Conservation (phyloP, 2,329 filamentous ascomycete species). For the Penicillium sp. region DNA sequence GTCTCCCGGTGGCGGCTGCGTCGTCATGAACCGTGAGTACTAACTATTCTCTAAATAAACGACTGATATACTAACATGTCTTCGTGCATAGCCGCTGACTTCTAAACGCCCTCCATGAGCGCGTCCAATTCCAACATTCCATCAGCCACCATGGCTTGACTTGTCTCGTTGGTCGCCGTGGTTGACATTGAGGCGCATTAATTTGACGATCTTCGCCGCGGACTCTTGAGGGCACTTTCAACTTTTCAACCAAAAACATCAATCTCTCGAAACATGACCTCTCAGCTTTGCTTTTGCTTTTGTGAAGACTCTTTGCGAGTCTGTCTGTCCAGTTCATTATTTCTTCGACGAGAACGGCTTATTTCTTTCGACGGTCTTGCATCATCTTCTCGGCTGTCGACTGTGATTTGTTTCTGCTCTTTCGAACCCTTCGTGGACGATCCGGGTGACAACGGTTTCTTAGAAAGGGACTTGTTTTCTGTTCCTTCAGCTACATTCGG, state of each 20-base stretch:
- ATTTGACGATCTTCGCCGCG: not conserved
- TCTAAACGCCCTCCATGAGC: slow-evolving; percentile 1
- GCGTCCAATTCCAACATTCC: not conserved
- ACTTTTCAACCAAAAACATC: slow-evolving; percentile 4
- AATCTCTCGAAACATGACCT: not conserved
- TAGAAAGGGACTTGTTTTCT: not conserved
- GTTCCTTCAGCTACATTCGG: slow-evolving; percentile 5
- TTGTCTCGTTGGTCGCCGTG: not conserved
- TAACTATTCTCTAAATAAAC: not conserved
- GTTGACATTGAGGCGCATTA: not conserved
- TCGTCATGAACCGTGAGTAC: slow-evolving; percentile 6
- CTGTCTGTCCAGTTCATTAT: slow-evolving; percentile 11
- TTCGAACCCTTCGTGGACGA: slow-evolving; percentile 12
- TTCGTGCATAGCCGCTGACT: not conserved
- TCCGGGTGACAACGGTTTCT: not conserved
- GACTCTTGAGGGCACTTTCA: slow-evolving; percentile 6
- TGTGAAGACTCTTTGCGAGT: slow-evolving; percentile 3
- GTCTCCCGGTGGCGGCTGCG: slow-evolving; percentile 20
- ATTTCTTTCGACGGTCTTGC: not conserved
- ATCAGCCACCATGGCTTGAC: slow-evolving; percentile 3
- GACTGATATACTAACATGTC: not conserved
- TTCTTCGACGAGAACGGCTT: not conserved
- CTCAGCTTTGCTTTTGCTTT: slow-evolving; percentile 6
- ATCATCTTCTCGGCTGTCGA: not conserved
- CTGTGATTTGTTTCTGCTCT: not conserved